Base-by-base conservation (phyloP, 257 asterid species). In the Asclepias syriaca region DNA sequence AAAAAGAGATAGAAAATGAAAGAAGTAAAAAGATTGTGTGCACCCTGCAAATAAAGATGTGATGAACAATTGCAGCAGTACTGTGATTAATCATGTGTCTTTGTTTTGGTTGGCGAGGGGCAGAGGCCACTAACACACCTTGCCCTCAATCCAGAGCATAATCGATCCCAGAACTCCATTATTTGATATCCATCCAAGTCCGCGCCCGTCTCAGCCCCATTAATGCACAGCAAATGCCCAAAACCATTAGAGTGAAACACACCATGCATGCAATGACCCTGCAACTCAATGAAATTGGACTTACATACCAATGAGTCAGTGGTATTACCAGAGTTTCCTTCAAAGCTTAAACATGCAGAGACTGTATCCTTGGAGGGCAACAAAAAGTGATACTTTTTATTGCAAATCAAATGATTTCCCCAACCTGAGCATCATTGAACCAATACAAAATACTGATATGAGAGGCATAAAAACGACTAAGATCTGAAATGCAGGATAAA, bases 151-250 rank as follows among this genome's bases (percentile, higher is more conserved):
- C 90, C 87, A 51, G 90, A 74, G 90, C 98, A 95, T 49, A 95
- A 77, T 1, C 98, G 95, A 60, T 95, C 97, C 99, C 98, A 92
- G 19, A 95, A 89, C 19, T 95, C 98, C 98, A 95, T 90, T 76
- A 95, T 86, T 72, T 89, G 92, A 77, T 85, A 79, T 7, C 99
- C 99, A 7, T 87, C 74, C 76, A 95, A 72, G 66, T 76, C 83
- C 19, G 96, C 86, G 70, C 92, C 89, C 21, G 79, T 73, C 71
- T 91, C 93, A 6, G 81, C 83, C 27, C 97, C 98, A 58, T 92
- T 92, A 66, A 90, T 77, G 84, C 89, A 92, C 32, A 90, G 87
- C 90, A 95, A 80, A 84, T 95, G 99, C 6, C 99, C 99, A 69
- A 86, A 90, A 51, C 99, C 99, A 43, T 95, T 92, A 66, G 96